A percentile compares a stretch with the other conserved stretches of the same genome.
Conservation (phyloP, 1,139 yeast genomes). For the Martiniozyma asiatica region DNA sequence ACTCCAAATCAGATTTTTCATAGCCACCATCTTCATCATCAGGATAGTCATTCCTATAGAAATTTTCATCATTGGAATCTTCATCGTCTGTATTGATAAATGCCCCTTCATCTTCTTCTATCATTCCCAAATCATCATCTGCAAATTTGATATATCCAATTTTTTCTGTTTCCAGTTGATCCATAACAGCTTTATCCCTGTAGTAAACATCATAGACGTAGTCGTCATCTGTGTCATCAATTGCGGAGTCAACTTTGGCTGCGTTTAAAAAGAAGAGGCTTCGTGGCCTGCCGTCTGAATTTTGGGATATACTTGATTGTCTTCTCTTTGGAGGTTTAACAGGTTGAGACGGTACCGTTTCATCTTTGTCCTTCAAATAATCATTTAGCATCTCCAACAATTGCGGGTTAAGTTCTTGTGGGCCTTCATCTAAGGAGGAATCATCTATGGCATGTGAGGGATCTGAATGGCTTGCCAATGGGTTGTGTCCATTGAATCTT, state of each 20-base stretch:
- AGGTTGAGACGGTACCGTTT: constrained; percentile 11
- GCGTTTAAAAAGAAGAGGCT: constrained; percentile 3
- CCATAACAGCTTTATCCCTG: constrained; percentile 38
- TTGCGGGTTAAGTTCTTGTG: constrained; percentile 29
- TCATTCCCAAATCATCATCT: constrained; percentile 48
- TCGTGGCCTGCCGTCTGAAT: constrained; percentile 6
- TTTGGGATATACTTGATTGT: constrained; percentile 13
- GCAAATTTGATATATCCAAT: constrained; percentile 60
- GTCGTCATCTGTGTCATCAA: constrained; percentile 32
- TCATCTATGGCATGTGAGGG: no score
- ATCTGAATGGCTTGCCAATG: no score
- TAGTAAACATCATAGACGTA: constrained; percentile 87
- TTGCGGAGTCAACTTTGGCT: constrained; percentile 7
- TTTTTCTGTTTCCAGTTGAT: constrained; percentile 36
- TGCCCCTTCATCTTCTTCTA: constrained; percentile 39
- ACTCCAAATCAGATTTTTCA: constrained; percentile 17
- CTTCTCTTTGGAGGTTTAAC: constrained; percentile 17
- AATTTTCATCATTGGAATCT: constrained; percentile 83
- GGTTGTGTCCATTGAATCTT: not conserved
- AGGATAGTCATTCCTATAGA: constrained; percentile 88
- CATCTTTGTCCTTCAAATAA: constrained; percentile 29
- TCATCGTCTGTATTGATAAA: constrained; percentile 42
- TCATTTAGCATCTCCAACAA: constrained; percentile 57
- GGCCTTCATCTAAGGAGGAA: constrained; percentile 3
- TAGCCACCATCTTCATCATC: constrained; percentile 65